Evolutionary conservation across 805 yeast genomes (phyloP).

Genomic region (Ogataea naganishii): DNA sequence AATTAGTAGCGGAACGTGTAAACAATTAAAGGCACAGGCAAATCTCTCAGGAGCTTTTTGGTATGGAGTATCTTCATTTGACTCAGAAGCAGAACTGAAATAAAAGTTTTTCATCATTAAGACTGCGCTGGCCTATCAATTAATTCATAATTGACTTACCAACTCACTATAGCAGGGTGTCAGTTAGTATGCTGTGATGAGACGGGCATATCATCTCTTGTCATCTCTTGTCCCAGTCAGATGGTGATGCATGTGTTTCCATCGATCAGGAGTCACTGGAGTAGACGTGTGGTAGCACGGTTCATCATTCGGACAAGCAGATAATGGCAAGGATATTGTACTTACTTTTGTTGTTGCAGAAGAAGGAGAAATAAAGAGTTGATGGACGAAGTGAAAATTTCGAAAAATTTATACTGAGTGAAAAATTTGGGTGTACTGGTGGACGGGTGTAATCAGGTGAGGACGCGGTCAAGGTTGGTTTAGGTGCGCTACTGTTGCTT

Average conservation of each 20-base stretch:
- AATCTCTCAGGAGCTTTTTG: no score
- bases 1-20: neutral
- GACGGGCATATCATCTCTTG: slow-evolving; percentile 68
- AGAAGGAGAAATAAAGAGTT: neutral
- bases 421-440: no score
- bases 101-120: slow-evolving; percentile 52
- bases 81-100: slow-evolving; percentile 98
- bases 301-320: slow-evolving; percentile 27
- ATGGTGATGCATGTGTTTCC: slow-evolving; percentile 97
- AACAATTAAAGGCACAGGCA: no score
- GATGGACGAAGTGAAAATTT: no score
- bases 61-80: no score
- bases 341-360: neutral
- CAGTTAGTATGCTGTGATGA: slow-evolving; percentile 38
- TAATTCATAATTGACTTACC: no score
- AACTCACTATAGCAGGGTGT: neutral
- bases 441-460: no score
- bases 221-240: slow-evolving; percentile 62
- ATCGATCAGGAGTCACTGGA: slow-evolving; percentile 39
- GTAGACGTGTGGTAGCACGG: slow-evolving; percentile 41
- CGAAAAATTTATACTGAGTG: no score
- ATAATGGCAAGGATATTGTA: slow-evolving; percentile 17
- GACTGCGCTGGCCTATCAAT: no score
- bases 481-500: no score
- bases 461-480: no score